phyloP scores from a whole-genome alignment of 345 rosid species.

The Lepidium aucheri region DNA sequence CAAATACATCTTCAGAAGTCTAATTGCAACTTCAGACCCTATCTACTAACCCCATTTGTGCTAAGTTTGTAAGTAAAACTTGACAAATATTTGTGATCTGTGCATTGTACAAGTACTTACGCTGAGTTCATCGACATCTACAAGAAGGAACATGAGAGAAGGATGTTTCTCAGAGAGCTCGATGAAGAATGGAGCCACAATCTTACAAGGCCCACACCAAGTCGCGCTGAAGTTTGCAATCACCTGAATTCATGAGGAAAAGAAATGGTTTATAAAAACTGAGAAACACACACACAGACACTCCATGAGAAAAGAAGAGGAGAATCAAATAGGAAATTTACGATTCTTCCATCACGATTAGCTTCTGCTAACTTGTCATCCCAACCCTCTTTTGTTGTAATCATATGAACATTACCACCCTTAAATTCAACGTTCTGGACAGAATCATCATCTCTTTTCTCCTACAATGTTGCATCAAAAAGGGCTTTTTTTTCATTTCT shows the following conservation, averaged over 20 bases:
- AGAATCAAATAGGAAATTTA: slow-evolving; percentile 19
- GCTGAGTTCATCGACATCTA: slow-evolving; percentile 75
- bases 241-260: slow-evolving; percentile 35
- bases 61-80: no score
- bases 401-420: slow-evolving; percentile 50
- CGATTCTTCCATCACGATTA: slow-evolving; percentile 51
- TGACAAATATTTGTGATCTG: no score
- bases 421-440: slow-evolving; percentile 40
- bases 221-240: slow-evolving; percentile 80
- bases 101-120: slow-evolving; percentile 33
- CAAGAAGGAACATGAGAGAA: slow-evolving; percentile 58
- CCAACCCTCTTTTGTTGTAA: slow-evolving; percentile 64
- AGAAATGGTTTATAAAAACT: not conserved
- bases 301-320: not conserved
- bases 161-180: slow-evolving; percentile 70
- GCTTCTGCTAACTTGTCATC: slow-evolving; percentile 71
- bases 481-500: not conserved
- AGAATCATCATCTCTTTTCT: slow-evolving; percentile 29
- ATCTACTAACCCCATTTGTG: no score
- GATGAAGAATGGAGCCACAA: slow-evolving; percentile 53
- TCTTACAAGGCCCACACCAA: slow-evolving; percentile 85
- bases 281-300: not conserved
- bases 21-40: no score
- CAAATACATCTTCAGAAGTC: not conserved
- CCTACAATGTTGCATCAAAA: slow-evolving; percentile 23